A percentile compares a stretch with the other conserved stretches of the same genome.
phyloP scores from a whole-genome alignment of 345 rosid genomes.

The Populus pruinosa region DNA sequence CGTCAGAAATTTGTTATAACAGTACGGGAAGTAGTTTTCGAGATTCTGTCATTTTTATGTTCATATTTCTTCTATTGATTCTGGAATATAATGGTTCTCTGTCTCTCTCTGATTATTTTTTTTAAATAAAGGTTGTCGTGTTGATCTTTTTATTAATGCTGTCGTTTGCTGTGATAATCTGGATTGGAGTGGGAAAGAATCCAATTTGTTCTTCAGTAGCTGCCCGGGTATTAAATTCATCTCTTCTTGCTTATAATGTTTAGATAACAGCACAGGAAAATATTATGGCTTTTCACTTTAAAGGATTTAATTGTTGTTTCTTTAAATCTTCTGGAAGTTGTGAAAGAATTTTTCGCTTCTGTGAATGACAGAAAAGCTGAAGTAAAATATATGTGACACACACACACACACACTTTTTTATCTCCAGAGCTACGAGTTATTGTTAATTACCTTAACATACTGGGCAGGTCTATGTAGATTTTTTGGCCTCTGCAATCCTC shows the following conservation, averaged over 20 bases:
- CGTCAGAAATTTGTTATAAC: slow-evolving; percentile 62
- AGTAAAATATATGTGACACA: neutral
- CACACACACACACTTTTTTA: neutral
- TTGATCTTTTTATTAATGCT: slow-evolving; percentile 42
- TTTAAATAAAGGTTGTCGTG: slow-evolving; percentile 32
- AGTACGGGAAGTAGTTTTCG: slow-evolving; percentile 32
- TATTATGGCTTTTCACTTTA: neutral
- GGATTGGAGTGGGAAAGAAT: slow-evolving; percentile 50
- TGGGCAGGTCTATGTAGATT: slow-evolving; percentile 49
- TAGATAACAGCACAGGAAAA: neutral
- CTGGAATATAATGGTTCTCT: neutral
- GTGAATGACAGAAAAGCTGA: neutral
- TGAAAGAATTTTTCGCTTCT: neutral
- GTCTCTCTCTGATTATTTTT: neutral
- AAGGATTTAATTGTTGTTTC: neutral
- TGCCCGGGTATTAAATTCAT: slow-evolving; percentile 42
- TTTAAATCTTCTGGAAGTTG: neutral
- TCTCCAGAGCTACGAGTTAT: neutral
- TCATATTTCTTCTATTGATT: neutral
- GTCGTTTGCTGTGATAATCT: slow-evolving; percentile 47
- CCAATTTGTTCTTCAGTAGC: slow-evolving; percentile 38
- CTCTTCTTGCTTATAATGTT: neutral
- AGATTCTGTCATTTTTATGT: slow-evolving; percentile 5
- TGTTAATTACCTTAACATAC: slow-evolving; percentile 1
- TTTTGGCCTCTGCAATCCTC: slow-evolving; percentile 41